Evolutionary conservation across 345 rosid species (phyloP).

Genomic region (Eucalyptus pauciflora): DNA sequence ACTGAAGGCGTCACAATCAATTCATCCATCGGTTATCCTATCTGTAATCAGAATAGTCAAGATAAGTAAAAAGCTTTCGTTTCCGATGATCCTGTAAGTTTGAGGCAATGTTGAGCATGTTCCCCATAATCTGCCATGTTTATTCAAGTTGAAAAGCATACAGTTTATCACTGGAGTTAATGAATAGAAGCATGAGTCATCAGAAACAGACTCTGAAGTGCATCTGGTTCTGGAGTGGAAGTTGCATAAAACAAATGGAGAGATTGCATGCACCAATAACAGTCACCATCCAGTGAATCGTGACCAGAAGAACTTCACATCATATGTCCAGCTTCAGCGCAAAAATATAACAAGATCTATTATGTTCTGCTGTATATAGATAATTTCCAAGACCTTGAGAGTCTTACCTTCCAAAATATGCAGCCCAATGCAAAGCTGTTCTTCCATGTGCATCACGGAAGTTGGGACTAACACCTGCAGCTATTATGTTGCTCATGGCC

Average conservation of each 20-base stretch:
- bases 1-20: background rate
- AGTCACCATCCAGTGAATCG: background rate
- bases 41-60: background rate
- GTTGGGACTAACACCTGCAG: slow-evolving; percentile 41
- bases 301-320: background rate
- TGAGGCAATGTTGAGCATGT: background rate
- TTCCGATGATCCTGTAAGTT: background rate
- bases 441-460: slow-evolving; percentile 51
- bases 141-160: background rate
- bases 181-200: background rate
- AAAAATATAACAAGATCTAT: background rate
- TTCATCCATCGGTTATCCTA: background rate
- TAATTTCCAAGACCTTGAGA: background rate
- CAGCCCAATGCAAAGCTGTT: slow-evolving; percentile 66
- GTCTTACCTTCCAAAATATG: slow-evolving; percentile 53
- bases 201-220: background rate
- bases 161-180: background rate
- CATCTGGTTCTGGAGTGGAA: background rate
- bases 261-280: background rate
- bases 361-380: background rate
- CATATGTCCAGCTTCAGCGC: background rate
- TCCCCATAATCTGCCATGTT: background rate
- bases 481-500: slow-evolving; percentile 41
- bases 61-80: background rate
- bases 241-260: background rate